phyloP scores from a whole-genome alignment of 129 eudicot genomes.

The carrot (Daucus carota) region DH1_v3.0 NC_030382.2:45776001-45776500 shows the following conservation, averaged over 20 bases:
- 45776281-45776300: conserved; percentile 40
- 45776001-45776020: conserved; percentile 3
- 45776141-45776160: conserved; percentile 84
- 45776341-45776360: conserved; percentile 68
- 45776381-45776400: conserved; percentile 23
- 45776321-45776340: conserved; percentile 32
- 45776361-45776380: conserved; percentile 74
- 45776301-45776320: conserved; percentile 37
- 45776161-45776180: conserved; percentile 79
- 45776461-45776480: conserved; percentile 43
- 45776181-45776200: conserved; percentile 50
- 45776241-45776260: conserved; percentile 43
- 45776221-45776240: conserved; percentile 31
- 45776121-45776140: conserved; percentile 86
- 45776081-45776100: conserved; percentile 95
- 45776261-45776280: conserved; percentile 40
- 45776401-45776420: conserved; percentile 28
- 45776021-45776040: conserved; percentile 66
- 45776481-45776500: conserved; percentile 21
- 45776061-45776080: conserved; percentile 96
- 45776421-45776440: conserved; percentile 45
- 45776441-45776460: conserved; percentile 55
- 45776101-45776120: conserved; percentile 77
- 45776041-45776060: conserved; percentile 86
- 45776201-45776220: conserved; percentile 28